Percentiles rank a stretch among this genome's conserved stretches.
phyloP scores from a whole-genome alignment of 2,329 filamentous ascomycete species.

The Orbilia javanica region DNA sequence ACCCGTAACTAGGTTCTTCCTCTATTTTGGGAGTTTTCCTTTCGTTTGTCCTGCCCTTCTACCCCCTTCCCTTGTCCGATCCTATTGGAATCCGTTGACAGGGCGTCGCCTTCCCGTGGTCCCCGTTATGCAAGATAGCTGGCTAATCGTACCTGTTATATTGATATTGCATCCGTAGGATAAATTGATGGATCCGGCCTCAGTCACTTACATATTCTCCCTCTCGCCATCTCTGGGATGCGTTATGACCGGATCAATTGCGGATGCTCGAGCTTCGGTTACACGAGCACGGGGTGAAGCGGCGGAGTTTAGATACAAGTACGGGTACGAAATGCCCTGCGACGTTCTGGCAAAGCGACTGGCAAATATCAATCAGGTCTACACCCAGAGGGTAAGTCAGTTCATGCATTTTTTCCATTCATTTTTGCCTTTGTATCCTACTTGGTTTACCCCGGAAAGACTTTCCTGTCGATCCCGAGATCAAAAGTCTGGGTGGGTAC shows the following conservation, averaged over 20 bases:
- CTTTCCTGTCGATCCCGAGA: conserved; percentile 4
- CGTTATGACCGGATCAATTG: conserved; percentile 98
- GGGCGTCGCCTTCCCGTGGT: conserved; percentile 44
- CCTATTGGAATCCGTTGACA: conserved; percentile 45
- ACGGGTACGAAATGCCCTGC: conserved; percentile 98
- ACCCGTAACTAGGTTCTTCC: conserved; percentile 14
- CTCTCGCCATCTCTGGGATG: conserved; percentile 96
- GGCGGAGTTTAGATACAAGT: conserved; percentile 98
- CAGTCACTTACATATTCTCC: conserved; percentile 97
- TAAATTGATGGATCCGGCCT: conserved; percentile 97
- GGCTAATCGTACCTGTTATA: conserved; percentile 51
- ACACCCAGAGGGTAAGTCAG: conserved; percentile 88
- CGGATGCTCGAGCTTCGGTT: conserved; percentile 92
- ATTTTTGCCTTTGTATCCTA: conserved; percentile 14
- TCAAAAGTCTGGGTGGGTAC: background rate
- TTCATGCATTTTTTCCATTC: conserved; percentile 12
- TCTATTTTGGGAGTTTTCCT: conserved; percentile 60
- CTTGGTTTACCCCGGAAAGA: conserved; percentile 22
- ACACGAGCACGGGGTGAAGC: conserved; percentile 94
- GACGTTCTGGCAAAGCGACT: conserved; percentile 95
- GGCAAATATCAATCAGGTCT: conserved; percentile 99
- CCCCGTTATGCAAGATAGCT: conserved; percentile 55
- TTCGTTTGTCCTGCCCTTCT: too few relatives aligned
- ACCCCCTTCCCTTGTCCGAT: conserved; percentile 19
- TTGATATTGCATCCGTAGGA: conserved; percentile 72